Percentiles rank a stretch among this genome's conserved stretches.
Conservation (phyloP, 148 eudicot species). For the Linanthus parryae region DNA sequence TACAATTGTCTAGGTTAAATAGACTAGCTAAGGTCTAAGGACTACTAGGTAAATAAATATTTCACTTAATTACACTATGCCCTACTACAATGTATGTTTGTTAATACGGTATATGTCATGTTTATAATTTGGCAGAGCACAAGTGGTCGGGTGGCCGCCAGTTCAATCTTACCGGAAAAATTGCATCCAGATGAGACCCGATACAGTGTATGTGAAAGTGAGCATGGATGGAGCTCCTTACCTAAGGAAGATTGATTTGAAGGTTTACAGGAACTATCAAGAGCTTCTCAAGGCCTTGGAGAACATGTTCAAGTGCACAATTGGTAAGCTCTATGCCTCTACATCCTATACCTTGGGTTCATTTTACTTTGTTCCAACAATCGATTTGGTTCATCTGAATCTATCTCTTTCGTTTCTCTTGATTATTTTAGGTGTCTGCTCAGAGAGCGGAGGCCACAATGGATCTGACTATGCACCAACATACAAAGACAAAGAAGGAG, state of each 20-base stretch:
- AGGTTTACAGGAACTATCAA: conserved; percentile 38
- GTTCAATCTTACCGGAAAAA: conserved; percentile 56
- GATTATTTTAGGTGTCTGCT: conserved; percentile 20
- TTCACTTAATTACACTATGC: too few species aligned
- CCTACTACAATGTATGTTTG: background rate
- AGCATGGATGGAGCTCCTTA: conserved; percentile 85
- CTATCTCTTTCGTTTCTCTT: background rate
- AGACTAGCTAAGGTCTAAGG: too few species aligned
- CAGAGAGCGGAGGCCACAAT: conserved; percentile 34
- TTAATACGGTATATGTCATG: too few species aligned
- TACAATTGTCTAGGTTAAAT: too few species aligned
- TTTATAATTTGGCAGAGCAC: conserved; percentile 45
- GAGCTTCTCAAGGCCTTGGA: conserved; percentile 51
- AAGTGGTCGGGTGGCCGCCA: conserved; percentile 76
- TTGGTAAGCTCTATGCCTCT: too few species aligned
- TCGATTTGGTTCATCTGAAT: conserved; percentile 1
- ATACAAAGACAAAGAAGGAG: conserved; percentile 51
- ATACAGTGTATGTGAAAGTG: conserved; percentile 42
- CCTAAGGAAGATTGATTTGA: conserved; percentile 60
- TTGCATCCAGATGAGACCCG: conserved; percentile 22
- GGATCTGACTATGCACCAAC: conserved; percentile 37
- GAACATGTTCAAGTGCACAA: conserved; percentile 51
- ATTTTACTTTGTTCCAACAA: too few species aligned
- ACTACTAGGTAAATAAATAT: too few species aligned
- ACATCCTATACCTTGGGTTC: too few species aligned